phyloP scores from a whole-genome alignment of 352 stramenopile genomes.

The Albugo laibachii region DNA sequence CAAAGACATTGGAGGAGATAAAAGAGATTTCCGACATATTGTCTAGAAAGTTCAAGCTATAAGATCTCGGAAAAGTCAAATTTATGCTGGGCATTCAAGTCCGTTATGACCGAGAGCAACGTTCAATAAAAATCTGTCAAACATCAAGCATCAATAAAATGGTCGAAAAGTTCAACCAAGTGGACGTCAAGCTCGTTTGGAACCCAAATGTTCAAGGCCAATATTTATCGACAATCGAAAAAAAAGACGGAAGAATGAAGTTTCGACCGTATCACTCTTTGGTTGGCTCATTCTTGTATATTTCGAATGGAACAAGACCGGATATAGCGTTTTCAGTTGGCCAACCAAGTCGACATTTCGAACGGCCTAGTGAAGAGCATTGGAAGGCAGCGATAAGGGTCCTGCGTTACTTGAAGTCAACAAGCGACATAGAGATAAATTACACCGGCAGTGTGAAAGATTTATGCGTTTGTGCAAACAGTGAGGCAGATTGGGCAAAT shows the following conservation, averaged over 20 bases:
- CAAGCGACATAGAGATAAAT: not conserved
- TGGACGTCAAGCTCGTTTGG: slow-evolving; percentile 4
- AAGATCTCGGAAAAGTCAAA: slow-evolving; percentile 4
- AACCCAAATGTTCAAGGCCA: not conserved
- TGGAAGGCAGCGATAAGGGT: not conserved
- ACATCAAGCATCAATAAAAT: not conserved
- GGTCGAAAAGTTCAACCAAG: slow-evolving; percentile 5
- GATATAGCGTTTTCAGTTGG: not conserved
- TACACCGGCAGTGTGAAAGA: not conserved
- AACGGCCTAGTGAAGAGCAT: not conserved
- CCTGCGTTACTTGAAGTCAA: not conserved
- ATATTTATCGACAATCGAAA: not conserved
- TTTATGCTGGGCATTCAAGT: slow-evolving; percentile 13
- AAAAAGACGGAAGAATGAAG: not conserved
- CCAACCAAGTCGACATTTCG: not conserved
- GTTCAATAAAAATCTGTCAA: slow-evolving; percentile 1
- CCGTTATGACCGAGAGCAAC: slow-evolving; percentile 4
- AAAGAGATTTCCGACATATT: not conserved
- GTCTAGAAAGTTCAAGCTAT: slow-evolving; percentile 1
- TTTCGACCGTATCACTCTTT: not conserved
- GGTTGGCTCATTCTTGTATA: not conserved
- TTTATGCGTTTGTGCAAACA: not conserved
- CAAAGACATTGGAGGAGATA: not conserved
- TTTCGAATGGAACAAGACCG: not conserved
- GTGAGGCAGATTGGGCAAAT: not conserved